Evolutionary conservation across 345 rosid species (phyloP).

Genomic region (Hibiscus trionum): DNA sequence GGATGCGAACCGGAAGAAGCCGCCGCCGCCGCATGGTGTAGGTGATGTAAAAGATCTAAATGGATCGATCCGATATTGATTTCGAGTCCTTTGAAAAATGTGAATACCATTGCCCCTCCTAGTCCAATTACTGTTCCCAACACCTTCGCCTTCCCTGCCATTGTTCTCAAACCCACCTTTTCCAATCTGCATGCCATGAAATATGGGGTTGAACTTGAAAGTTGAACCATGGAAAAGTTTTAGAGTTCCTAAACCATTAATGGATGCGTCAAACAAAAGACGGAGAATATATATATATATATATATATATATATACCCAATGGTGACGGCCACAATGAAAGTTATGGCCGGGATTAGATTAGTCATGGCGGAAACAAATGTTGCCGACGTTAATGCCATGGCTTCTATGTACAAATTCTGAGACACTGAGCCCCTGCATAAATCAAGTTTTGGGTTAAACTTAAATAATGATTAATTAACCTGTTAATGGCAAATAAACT

Average conservation of each 20-base stretch:
- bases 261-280: neutral
- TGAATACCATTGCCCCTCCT: conserved; percentile 53
- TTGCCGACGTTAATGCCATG: conserved; percentile 45
- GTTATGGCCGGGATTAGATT: conserved; percentile 53
- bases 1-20: neutral
- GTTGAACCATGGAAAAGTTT: neutral
- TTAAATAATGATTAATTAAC: neutral
- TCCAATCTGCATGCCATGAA: conserved; percentile 32
- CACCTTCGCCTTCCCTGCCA: conserved; percentile 44
- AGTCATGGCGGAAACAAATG: conserved; percentile 37
- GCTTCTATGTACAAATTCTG: conserved; percentile 34
- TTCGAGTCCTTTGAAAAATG: conserved; percentile 44
- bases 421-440: conserved; percentile 27
- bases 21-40: conserved; percentile 4
- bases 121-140: conserved; percentile 44
- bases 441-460: no score
- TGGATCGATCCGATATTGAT: conserved; percentile 23
- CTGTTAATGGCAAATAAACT: neutral
- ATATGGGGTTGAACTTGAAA: neutral
- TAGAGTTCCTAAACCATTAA: neutral
- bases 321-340: conserved; percentile 18
- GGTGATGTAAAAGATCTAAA: conserved; percentile 14
- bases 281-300: neutral
- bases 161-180: conserved; percentile 21
- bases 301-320: conserved; percentile 15